Percentiles rank a stretch among this genome's conserved stretches.
Conservation (phyloP, 2,329 filamentous ascomycete genomes). For the Ophiostoma himal-ulmi region DNA sequence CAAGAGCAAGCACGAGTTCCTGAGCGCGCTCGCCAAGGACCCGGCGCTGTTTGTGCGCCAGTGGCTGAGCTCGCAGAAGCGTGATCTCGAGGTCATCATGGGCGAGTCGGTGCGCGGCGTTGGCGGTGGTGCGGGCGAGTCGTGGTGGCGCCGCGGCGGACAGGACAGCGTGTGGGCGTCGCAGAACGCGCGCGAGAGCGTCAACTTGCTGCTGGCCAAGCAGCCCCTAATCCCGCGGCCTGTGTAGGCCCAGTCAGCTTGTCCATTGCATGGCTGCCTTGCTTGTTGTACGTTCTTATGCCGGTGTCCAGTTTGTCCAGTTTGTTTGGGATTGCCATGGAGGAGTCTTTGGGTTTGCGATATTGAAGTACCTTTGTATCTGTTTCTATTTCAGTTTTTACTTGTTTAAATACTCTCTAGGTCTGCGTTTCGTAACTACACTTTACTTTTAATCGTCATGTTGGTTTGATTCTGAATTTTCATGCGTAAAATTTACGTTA, state of each 20-base stretch:
- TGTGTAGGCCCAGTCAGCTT: not conserved
- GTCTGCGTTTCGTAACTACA: not conserved
- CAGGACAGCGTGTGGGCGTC: slow-evolving; percentile 51
- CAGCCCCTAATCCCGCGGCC: slow-evolving; percentile 35
- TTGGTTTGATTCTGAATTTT: not conserved
- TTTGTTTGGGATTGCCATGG: not conserved
- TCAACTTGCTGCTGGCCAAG: slow-evolving; percentile 55
- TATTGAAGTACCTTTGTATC: not conserved
- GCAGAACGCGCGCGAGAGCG: slow-evolving; percentile 56
- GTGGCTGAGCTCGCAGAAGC: slow-evolving; percentile 87
- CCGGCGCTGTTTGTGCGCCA: slow-evolving; percentile 77
- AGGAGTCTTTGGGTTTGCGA: slow-evolving; percentile 9
- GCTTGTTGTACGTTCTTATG: slow-evolving; percentile 10
- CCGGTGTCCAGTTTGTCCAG: not conserved
- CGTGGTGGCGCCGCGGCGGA: slow-evolving; percentile 64
- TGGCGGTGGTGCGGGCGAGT: slow-evolving; percentile 43
- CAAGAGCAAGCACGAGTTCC: slow-evolving; percentile 87
- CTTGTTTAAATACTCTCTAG: not conserved
- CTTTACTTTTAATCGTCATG: not conserved
- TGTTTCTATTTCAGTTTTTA: not conserved
- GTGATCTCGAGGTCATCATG: slow-evolving; percentile 81
- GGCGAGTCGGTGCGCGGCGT: slow-evolving; percentile 68
- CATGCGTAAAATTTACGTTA: not conserved
- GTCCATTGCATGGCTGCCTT: not conserved
- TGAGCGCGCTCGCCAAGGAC: slow-evolving; percentile 69